Conservation (phyloP, 2,329 filamentous ascomycete genomes). For the Paecilomyces niveus region DNA sequence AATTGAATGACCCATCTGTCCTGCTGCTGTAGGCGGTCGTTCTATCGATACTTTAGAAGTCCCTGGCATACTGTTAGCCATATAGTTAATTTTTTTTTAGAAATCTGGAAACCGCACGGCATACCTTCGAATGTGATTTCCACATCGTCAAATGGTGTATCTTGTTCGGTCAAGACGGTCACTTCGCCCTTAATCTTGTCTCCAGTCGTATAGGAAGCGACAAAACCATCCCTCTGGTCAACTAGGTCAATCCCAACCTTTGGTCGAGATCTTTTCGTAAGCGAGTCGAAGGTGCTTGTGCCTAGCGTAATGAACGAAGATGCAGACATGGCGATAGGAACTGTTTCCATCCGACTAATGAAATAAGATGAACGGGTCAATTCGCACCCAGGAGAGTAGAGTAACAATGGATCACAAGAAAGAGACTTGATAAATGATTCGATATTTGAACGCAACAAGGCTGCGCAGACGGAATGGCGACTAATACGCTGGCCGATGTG, state of each 20-base stretch:
- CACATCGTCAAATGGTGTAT: slow-evolving; percentile 51
- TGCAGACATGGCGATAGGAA: slow-evolving; percentile 8
- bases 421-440: not conserved
- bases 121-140: slow-evolving; percentile 53
- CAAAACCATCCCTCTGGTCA: slow-evolving; percentile 25
- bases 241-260: slow-evolving; percentile 23
- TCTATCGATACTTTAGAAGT: slow-evolving; percentile 49
- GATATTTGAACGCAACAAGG: not conserved
- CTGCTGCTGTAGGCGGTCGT: slow-evolving; percentile 41
- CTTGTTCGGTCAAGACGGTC: slow-evolving; percentile 42
- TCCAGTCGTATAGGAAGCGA: slow-evolving; percentile 49
- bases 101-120: slow-evolving; percentile 2
- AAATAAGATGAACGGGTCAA: no score
- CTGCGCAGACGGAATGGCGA: not conserved
- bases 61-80: slow-evolving; percentile 27
- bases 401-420: not conserved
- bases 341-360: not conserved
- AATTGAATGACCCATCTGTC: slow-evolving; percentile 47
- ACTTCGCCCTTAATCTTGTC: slow-evolving; percentile 51
- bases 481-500: not conserved
- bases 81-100: not conserved
- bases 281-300: slow-evolving; percentile 19
- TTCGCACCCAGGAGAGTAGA: no score
- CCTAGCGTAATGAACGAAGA: slow-evolving; percentile 19
- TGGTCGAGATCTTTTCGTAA: slow-evolving; percentile 20